Evolutionary conservation across 1,284 basidiomycete species (phyloP).

Genomic region (Inonotus obliquus): DNA sequence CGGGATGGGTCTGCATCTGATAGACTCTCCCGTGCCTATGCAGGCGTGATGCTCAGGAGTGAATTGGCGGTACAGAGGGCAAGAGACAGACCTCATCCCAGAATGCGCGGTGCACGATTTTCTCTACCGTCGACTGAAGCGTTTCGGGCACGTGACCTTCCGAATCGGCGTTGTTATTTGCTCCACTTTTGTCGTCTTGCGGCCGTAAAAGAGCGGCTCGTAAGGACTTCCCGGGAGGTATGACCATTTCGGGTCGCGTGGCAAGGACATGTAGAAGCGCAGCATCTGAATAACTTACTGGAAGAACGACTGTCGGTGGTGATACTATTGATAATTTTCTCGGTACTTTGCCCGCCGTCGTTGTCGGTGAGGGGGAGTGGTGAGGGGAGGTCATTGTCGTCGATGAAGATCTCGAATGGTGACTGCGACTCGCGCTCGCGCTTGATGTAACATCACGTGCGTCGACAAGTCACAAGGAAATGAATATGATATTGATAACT

Average conservation of each 20-base stretch:
- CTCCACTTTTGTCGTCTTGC: constrained; percentile 14
- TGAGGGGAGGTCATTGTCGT: background rate
- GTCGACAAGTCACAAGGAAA: no score
- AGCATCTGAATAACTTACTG: constrained; percentile 29
- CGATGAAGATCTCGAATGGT: background rate
- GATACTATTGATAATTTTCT: background rate
- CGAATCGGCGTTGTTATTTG: background rate
- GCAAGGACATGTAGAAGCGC: constrained; percentile 63
- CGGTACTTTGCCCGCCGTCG: background rate
- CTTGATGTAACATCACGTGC: no score
- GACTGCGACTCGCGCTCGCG: no score
- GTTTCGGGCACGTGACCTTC: constrained; percentile 21
- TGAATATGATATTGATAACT: no score
- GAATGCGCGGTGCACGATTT: constrained; percentile 56
- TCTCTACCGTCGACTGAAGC: constrained; percentile 47
- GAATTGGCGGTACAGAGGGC: constrained; percentile 15
- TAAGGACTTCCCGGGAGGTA: constrained; percentile 67
- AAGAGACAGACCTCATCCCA: constrained; percentile 56
- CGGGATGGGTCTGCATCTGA: constrained; percentile 39
- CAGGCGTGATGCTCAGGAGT: background rate
- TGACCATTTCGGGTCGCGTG: constrained; percentile 47
- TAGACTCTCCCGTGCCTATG: constrained; percentile 39
- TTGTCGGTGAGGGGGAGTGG: background rate
- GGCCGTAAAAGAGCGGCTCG: constrained; percentile 49
- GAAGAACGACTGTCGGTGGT: background rate